A percentile compares a stretch with the other conserved stretches of the same genome.
These are phyloP conservation scores for Eruca vesicaria DNA, from an alignment of 441 rosid species.

Conservation along the genomic window DNA sequence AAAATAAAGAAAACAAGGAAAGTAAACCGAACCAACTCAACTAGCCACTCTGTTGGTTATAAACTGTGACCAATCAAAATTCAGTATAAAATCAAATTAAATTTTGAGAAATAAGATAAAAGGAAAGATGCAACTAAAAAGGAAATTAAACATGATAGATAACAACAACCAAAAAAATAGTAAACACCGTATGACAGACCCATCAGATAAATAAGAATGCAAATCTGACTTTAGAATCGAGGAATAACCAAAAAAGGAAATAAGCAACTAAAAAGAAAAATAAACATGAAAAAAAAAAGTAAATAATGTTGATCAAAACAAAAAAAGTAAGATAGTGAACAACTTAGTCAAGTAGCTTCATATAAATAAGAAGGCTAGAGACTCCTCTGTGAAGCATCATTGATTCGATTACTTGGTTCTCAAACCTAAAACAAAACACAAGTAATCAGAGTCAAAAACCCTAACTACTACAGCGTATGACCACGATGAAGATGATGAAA, in stretches of 20 bases:
- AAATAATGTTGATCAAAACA: no score
- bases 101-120: background rate
- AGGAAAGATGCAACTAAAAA: background rate
- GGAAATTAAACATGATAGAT: background rate
- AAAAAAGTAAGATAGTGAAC: background rate
- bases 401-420: background rate
- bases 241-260: background rate
- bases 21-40: no score
- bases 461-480: no score
- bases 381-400: background rate
- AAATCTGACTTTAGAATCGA: background rate
- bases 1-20: no score
- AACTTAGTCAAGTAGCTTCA: background rate
- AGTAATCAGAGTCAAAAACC: background rate
- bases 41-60: no score
- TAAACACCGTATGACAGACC: background rate
- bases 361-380: background rate
- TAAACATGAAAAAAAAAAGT: background rate
- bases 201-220: background rate
- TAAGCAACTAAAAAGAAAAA: background rate
- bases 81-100: background rate
- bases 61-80: no score
- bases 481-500: no score
- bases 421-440: background rate
- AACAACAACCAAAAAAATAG: background rate